Conservation (phyloP, 805 yeast genomes). For the Starmerella geochares region DNA sequence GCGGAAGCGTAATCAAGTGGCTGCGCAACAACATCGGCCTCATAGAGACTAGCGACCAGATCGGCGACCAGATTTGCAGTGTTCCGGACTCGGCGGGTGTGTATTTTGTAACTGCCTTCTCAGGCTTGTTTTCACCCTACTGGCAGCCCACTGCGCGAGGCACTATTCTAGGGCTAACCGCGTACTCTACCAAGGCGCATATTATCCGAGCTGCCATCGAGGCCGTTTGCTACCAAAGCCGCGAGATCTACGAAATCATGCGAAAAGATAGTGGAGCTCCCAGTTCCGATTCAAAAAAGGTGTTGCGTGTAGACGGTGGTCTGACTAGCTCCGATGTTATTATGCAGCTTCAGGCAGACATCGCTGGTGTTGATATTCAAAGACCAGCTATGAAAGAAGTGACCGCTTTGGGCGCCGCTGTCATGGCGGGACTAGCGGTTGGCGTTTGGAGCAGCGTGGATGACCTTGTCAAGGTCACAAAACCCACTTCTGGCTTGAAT, state of each 20-base stretch:
- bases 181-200: constrained; percentile 82
- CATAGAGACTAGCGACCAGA: constrained; percentile 70
- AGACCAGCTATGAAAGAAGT: constrained; percentile 80
- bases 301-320: constrained; percentile 76
- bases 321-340: constrained; percentile 85
- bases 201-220: constrained; percentile 91
- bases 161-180: constrained; percentile 85
- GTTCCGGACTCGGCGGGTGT: constrained; percentile 82
- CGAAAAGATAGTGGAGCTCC: constrained; percentile 57
- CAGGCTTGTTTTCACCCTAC: constrained; percentile 90
- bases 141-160: constrained; percentile 93
- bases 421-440: constrained; percentile 80
- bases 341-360: constrained; percentile 88
- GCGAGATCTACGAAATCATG: constrained; percentile 87
- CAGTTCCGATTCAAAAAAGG: constrained; percentile 6
- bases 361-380: constrained; percentile 74
- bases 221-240: constrained; percentile 87
- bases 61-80: constrained; percentile 79
- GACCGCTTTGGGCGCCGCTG: constrained; percentile 92
- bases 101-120: constrained; percentile 87
- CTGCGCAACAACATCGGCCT: constrained; percentile 78
- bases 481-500: constrained; percentile 20
- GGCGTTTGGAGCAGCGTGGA: constrained; percentile 63
- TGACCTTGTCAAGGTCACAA: constrained; percentile 42
- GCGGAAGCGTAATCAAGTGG: constrained; percentile 92